Evolutionary conservation across 192 early-diverging fungal species (phyloP), one percentile per base, ranked within the genome.

Genomic region (Jimgerdemannia flammicorona): DNA sequence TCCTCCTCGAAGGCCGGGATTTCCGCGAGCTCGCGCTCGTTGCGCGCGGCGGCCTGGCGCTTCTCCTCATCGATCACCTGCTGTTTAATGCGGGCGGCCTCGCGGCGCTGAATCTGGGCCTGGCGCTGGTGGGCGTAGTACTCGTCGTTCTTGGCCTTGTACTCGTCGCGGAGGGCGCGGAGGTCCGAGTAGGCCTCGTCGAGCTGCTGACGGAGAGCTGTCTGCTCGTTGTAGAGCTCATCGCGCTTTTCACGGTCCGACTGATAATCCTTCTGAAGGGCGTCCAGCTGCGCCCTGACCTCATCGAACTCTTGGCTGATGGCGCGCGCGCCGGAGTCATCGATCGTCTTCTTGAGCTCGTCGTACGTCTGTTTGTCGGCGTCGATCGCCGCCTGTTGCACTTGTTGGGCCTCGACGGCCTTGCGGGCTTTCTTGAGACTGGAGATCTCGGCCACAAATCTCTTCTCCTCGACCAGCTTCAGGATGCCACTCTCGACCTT

Each of bases 391-490:
- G 72, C 66, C 79, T 90, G 84, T 78, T 89, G 83, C 74, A 80
- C 77, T 83, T 90, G 83, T 44, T 80, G 71, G 11, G 84, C 87
- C 71, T 93, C 88, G 69, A 96, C 88, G 11, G 84, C 75, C 74
- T 95, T 93, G 72, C 90, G 90, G 49, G 84, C 83, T 81, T 88
- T 90, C 80, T 96, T 95, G 78, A 95, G 83, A n/a, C 78, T 76
- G 54, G 88, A 93, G 70, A 94, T 92, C 78, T 96, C 95, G 67
- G 91, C 79, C n/a, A 96, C 88, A 64, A 93, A 88, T 83, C 89
- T 89, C 81, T 95, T 95, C 84, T 98, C 97, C 70, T 97, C 96
- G 67, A 93, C 87, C 74, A 98, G 81, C 75, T 92, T 89, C 63
- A 94, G 78, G 40, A 74, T 84, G 74, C 95, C 95, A 44, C 90